phyloP scores from a whole-genome alignment of 192 early-diverging fungal genomes.

The Kickxella alabastrina region DNA sequence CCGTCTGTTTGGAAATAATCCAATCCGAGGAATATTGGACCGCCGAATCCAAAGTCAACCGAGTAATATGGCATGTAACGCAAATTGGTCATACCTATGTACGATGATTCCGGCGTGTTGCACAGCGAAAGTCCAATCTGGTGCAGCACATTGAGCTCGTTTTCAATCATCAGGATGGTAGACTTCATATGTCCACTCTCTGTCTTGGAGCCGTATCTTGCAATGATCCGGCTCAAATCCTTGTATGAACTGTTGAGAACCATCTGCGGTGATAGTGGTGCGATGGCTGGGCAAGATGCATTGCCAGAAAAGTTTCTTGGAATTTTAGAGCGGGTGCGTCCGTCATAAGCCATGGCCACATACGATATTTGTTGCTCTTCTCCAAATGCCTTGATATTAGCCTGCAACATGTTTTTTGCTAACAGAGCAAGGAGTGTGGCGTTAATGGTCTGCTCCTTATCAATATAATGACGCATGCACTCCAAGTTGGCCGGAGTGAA shows the following conservation, averaged over 20 bases:
- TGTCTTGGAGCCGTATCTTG: constrained; percentile 10
- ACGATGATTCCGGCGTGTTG: constrained; percentile 30
- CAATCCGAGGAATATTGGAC: constrained; percentile 21
- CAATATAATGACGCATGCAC: constrained; percentile 38
- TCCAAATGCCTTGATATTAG: constrained; percentile 17
- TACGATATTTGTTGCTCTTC: constrained; percentile 15
- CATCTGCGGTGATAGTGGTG: constrained; percentile 6
- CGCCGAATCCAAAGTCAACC: constrained; percentile 45
- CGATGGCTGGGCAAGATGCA: constrained; percentile 22
- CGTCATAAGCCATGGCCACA: constrained; percentile 37
- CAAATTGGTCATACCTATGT: constrained; percentile 28
- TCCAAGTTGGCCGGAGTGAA: constrained; percentile 20
- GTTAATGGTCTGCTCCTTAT: constrained; percentile 14
- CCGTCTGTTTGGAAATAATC: constrained; percentile 33
- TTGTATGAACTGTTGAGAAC: constrained; percentile 14
- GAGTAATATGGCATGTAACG: constrained; percentile 30
- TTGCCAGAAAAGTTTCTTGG: constrained; percentile 33
- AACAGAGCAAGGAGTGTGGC: constrained; percentile 18
- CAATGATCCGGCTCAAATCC: constrained; percentile 21
- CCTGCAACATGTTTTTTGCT: constrained; percentile 19
- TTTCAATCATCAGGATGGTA: constrained; percentile 23
- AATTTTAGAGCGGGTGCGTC: constrained; percentile 19
- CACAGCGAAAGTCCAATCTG: constrained; percentile 20
- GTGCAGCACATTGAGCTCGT: constrained; percentile 31
- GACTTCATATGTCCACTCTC: constrained; percentile 32